Conservation (phyloP, 1,139 yeast species). For the Zygoascus hellenicus region DNA sequence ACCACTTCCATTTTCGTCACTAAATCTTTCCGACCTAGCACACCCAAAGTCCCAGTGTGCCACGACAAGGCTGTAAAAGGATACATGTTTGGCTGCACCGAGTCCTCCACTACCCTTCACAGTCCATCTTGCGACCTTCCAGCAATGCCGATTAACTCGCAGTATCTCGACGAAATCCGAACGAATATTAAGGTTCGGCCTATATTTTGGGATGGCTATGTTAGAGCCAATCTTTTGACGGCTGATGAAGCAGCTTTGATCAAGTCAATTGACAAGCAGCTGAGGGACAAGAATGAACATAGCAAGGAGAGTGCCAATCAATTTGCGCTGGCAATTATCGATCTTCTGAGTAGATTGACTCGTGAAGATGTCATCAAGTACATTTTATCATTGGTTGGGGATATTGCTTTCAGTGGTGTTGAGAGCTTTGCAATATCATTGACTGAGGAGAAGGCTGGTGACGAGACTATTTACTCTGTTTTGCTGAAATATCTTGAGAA, state of each 20-base stretch:
- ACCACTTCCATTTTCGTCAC: too few relatives aligned
- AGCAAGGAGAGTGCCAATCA: constrained; percentile 33
- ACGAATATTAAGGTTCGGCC: constrained; percentile 72
- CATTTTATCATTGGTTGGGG: constrained; percentile 63
- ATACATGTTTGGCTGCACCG: too few relatives aligned
- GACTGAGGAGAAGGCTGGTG: constrained; percentile 25
- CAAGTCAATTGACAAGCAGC: constrained; percentile 54
- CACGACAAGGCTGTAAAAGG: too few relatives aligned
- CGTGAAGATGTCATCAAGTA: constrained; percentile 73
- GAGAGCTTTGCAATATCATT: constrained; percentile 38
- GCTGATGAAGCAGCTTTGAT: constrained; percentile 61
- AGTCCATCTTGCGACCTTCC: too few relatives aligned
- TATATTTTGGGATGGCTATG: constrained; percentile 89
- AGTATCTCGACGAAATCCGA: constrained; percentile 67
- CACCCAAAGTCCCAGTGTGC: too few relatives aligned
- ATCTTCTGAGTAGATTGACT: constrained; percentile 47
- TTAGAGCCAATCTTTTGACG: constrained; percentile 64
- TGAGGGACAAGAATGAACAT: constrained; percentile 29
- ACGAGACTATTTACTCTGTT: constrained; percentile 52
- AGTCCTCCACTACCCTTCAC: too few relatives aligned
- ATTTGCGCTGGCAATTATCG: constrained; percentile 54
- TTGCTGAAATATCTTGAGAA: constrained; percentile 45
- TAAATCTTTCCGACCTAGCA: too few relatives aligned
- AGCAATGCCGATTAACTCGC: constrained; percentile 35
- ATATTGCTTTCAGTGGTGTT: constrained; percentile 42